These are phyloP conservation scores for Yamadazyma phyllophila DNA, from an alignment of 805 yeast species.

Conservation along the genomic window DNA sequence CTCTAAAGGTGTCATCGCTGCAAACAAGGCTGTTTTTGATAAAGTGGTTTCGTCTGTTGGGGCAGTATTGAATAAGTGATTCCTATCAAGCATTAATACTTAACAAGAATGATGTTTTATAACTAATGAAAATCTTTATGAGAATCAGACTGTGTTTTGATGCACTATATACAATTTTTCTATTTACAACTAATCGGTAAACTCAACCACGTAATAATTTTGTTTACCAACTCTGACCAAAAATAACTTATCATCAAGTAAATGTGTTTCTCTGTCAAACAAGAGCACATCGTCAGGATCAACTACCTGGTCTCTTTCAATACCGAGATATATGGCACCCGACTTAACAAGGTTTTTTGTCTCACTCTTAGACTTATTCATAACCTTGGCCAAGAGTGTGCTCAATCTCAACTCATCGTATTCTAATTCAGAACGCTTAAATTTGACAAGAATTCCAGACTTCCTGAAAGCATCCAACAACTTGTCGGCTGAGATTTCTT, in stretches of 20 bases:
- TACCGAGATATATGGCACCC: constrained; percentile 76
- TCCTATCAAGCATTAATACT: too few species aligned
- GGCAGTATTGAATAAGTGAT: constrained; percentile 19
- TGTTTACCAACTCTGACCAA: constrained; percentile 75
- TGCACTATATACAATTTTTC: not conserved
- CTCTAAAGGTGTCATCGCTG: constrained; percentile 94
- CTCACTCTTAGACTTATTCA: constrained; percentile 53
- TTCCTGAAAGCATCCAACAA: constrained; percentile 54
- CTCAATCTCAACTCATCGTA: constrained; percentile 46
- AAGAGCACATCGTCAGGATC: constrained; percentile 51
- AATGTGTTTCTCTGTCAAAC: constrained; percentile 43
- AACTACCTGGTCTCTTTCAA: constrained; percentile 48
- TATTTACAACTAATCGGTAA: constrained; percentile 13
- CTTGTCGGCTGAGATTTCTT: constrained; percentile 44
- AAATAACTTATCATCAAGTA: constrained; percentile 60
- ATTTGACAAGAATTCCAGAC: constrained; percentile 51
- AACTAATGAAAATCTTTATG: too few species aligned
- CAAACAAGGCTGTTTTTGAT: constrained; percentile 48
- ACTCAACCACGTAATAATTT: constrained; percentile 56
- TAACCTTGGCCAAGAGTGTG: constrained; percentile 48
- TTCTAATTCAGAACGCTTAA: constrained; percentile 33
- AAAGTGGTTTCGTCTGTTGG: constrained; percentile 49
- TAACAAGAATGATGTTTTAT: too few species aligned
- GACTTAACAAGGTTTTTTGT: constrained; percentile 58
- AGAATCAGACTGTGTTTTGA: not conserved